Percentiles rank a stretch among this genome's conserved stretches.
These are phyloP conservation scores for Nakaseomyces glabratus DNA, from an alignment of 1,139 yeast genomes.

Conservation along the genomic window DNA sequence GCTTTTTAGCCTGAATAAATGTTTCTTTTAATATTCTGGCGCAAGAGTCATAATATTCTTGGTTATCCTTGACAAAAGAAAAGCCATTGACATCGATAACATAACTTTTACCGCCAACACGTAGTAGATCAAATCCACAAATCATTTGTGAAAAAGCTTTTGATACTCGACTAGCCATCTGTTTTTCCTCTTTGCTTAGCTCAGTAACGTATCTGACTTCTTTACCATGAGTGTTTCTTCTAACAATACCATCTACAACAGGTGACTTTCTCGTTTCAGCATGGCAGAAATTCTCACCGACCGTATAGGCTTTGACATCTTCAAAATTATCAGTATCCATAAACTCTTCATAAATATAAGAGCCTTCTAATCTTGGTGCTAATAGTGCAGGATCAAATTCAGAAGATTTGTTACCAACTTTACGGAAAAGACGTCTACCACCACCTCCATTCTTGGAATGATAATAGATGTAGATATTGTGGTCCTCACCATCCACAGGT, in stretches of 20 bases:
- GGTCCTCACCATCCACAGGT: conserved; percentile 99
- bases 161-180: conserved; percentile 72
- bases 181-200: conserved; percentile 61
- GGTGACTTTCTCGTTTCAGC: conserved; percentile 99
- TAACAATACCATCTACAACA: conserved; percentile 95
- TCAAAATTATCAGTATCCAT: conserved; percentile 98
- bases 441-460: conserved; percentile 91
- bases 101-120: conserved; percentile 81
- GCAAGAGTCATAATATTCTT: conserved; percentile 76
- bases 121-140: conserved; percentile 90
- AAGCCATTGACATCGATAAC: conserved; percentile 98
- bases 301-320: conserved; percentile 97
- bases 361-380: conserved; percentile 78
- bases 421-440: conserved; percentile 86
- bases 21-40: conserved; percentile 67
- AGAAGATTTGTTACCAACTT: conserved; percentile 93
- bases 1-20: conserved; percentile 52
- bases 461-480: conserved; percentile 89
- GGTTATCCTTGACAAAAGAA: conserved; percentile 91
- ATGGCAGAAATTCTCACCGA: conserved; percentile 83
- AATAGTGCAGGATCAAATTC: conserved; percentile 82
- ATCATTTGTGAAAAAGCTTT: conserved; percentile 83
- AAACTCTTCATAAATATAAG: conserved; percentile 85
- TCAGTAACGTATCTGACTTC: conserved; percentile 88
- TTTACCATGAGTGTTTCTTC: conserved; percentile 95